Percentiles rank a stretch among this genome's conserved stretches.
phyloP scores from a whole-genome alignment of 2,329 filamentous ascomycete genomes.

The Beauveria australis region DNA sequence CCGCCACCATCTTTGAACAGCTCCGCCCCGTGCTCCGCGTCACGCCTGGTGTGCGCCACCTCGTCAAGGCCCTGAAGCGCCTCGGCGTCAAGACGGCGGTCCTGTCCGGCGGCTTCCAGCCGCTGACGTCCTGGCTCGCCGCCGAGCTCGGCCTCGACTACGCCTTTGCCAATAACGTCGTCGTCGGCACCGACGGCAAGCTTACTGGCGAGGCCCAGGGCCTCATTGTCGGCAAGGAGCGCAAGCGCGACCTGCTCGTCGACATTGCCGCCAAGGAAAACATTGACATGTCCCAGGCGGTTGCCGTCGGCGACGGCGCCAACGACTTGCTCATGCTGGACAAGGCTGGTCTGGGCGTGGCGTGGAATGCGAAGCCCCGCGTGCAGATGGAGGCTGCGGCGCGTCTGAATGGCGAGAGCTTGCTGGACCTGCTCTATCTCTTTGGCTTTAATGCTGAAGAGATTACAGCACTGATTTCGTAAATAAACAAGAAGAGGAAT shows the following conservation, averaged over 20 bases:
- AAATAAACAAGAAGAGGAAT: slow-evolving; percentile 14
- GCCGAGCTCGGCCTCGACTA: slow-evolving; percentile 75
- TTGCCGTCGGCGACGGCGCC: slow-evolving; percentile 74
- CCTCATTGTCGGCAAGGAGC: slow-evolving; percentile 66
- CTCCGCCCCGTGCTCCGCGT: slow-evolving; percentile 69
- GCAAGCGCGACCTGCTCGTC: slow-evolving; percentile 63
- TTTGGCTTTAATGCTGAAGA: slow-evolving; percentile 65
- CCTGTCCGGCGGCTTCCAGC: slow-evolving; percentile 84
- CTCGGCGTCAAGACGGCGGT: slow-evolving; percentile 85
- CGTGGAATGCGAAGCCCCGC: slow-evolving; percentile 76
- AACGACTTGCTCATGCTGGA: slow-evolving; percentile 78
- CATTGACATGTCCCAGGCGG: slow-evolving; percentile 55
- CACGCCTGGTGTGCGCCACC: slow-evolving; percentile 68
- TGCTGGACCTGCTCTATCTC: slow-evolving; percentile 66
- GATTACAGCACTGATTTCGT: slow-evolving; percentile 37
- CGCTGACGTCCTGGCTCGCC: slow-evolving; percentile 80
- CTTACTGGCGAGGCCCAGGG: slow-evolving; percentile 68
- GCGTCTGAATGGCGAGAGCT: slow-evolving; percentile 60
- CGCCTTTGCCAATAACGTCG: slow-evolving; percentile 79
- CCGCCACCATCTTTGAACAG: slow-evolving; percentile 68
- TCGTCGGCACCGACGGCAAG: slow-evolving; percentile 46
- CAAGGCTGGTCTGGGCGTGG: slow-evolving; percentile 66
- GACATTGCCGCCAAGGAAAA: slow-evolving; percentile 63
- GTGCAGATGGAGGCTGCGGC: slow-evolving; percentile 72
- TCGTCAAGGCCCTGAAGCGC: slow-evolving; percentile 65